A percentile compares a stretch with the other conserved stretches of the same genome.
phyloP scores from a whole-genome alignment of 768 basidiomycete genomes.

The Hortiboletus campestris region DNA sequence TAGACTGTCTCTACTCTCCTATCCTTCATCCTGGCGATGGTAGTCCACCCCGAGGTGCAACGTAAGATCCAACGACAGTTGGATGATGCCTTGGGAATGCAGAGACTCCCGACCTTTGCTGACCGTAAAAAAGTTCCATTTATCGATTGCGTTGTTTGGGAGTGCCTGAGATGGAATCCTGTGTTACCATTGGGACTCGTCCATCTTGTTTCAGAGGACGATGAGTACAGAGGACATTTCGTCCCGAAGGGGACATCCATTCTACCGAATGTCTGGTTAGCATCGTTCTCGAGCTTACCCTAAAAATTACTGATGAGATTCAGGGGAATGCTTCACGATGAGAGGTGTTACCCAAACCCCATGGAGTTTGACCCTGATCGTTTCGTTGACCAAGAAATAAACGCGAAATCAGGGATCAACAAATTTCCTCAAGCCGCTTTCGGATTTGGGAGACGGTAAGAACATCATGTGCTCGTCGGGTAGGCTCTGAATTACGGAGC shows the following conservation, averaged over 20 bases:
- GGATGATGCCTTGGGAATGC: constrained; percentile 43
- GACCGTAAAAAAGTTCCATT: constrained; percentile 43
- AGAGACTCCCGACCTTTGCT: constrained; percentile 44
- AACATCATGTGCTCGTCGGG: neutral
- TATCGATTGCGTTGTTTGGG: constrained; percentile 35
- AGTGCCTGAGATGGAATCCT: constrained; percentile 45
- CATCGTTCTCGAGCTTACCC: constrained; percentile 7
- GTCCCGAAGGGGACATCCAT: constrained; percentile 47
- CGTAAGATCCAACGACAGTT: constrained; percentile 51
- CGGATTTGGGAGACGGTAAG: constrained; percentile 42
- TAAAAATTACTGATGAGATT: constrained; percentile 13
- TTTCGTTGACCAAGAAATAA: constrained; percentile 30
- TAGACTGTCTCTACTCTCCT: constrained; percentile 52
- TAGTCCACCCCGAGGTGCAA: constrained; percentile 49
- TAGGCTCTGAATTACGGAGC: neutral
- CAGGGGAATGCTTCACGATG: constrained; percentile 44
- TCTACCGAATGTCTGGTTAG: constrained; percentile 48
- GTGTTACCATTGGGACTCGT: constrained; percentile 27
- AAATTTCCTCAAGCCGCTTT: constrained; percentile 38
- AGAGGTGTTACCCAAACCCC: constrained; percentile 39
- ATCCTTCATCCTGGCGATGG: constrained; percentile 54
- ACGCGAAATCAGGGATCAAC: constrained; percentile 32
- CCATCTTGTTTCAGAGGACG: constrained; percentile 35
- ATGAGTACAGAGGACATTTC: constrained; percentile 42
- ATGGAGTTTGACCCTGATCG: constrained; percentile 39